Conservation (phyloP, 2,329 filamentous ascomycete genomes). For the Eutypella sp. region DNA sequence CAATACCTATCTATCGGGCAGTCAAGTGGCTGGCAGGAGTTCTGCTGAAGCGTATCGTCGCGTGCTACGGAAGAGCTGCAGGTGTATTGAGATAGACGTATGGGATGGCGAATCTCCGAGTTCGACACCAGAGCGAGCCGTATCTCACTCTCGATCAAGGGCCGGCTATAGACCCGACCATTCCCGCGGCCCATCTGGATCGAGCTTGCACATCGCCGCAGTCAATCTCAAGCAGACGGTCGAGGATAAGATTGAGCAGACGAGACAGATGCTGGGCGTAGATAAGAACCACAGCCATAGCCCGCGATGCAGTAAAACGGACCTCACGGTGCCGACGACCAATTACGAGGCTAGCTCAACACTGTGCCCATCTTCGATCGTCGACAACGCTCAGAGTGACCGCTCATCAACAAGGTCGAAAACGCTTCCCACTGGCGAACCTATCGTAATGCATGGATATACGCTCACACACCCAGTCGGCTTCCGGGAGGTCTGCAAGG, state of each 20-base stretch:
- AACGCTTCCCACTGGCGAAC: conserved; percentile 51
- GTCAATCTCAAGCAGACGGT: conserved; percentile 32
- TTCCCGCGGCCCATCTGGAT: conserved; percentile 41
- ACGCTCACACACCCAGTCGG: conserved; percentile 81
- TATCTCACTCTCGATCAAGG: conserved; percentile 31
- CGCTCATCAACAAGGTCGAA: conserved; percentile 17
- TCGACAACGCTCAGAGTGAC: conserved; percentile 11
- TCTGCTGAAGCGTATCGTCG: conserved; percentile 69
- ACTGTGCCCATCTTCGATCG: conserved; percentile 9
- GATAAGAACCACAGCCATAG: conserved; percentile 24
- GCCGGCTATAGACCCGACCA: conserved; percentile 37
- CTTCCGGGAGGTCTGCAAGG: conserved; percentile 80
- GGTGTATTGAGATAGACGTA: conserved; percentile 92
- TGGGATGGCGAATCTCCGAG: conserved; percentile 65
- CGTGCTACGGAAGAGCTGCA: conserved; percentile 71
- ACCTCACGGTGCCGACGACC: conserved; percentile 13
- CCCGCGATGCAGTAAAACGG: conserved; percentile 21
- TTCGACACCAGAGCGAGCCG: conserved; percentile 23
- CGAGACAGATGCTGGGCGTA: conserved; percentile 24
- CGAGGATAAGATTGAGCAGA: conserved; percentile 30
- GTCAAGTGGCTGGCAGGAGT: conserved; percentile 75
- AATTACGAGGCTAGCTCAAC: conserved; percentile 8
- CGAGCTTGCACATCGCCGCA: conserved; percentile 40
- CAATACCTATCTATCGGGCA: conserved; percentile 86
- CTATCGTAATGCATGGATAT: conserved; percentile 76